phyloP scores from a whole-genome alignment of 2,329 filamentous ascomycete species.

The Diaporthe vaccinii region DNA sequence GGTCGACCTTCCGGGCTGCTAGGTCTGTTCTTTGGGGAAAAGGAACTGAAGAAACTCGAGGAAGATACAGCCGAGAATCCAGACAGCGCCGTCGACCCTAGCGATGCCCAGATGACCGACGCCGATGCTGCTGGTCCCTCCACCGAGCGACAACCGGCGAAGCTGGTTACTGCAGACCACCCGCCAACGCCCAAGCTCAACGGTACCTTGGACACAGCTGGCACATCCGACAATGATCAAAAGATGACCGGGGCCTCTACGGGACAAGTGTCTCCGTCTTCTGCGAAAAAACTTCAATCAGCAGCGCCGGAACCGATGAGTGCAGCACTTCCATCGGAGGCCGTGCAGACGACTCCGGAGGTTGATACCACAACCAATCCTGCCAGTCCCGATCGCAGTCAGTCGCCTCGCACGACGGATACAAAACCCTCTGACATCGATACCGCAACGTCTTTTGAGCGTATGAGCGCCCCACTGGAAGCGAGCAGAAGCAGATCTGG shows the following conservation, averaged over 20 bases:
- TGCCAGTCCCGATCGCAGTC: slow-evolving; percentile 59
- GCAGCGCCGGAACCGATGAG: slow-evolving; percentile 46
- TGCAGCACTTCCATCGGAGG: slow-evolving; percentile 44
- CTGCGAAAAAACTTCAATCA: background rate
- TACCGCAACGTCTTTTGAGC: slow-evolving; percentile 55
- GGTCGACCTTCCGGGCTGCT: slow-evolving; percentile 63
- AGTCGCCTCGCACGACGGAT: slow-evolving; percentile 64
- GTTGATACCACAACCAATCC: slow-evolving; percentile 59
- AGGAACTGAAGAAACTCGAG: slow-evolving; percentile 67
- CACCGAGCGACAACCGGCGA: background rate
- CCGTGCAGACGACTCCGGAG: slow-evolving; percentile 56
- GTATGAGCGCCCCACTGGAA: slow-evolving; percentile 50
- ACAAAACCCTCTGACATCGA: slow-evolving; percentile 66
- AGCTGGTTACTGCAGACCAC: background rate
- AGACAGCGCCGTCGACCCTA: slow-evolving; percentile 45
- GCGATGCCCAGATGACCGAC: slow-evolving; percentile 42
- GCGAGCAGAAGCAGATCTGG: slow-evolving; percentile 49
- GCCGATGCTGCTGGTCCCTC: slow-evolving; percentile 26
- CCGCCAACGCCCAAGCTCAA: background rate
- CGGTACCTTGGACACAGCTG: slow-evolving; percentile 13
- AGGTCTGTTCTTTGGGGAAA: slow-evolving; percentile 71
- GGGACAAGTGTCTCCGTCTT: background rate
- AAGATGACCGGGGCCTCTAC: background rate
- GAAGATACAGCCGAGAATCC: slow-evolving; percentile 51
- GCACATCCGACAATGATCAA: slow-evolving; percentile 44